Evolutionary conservation across 2,329 filamentous ascomycete species (phyloP).

Genomic region (Colletotrichum liriopes): DNA sequence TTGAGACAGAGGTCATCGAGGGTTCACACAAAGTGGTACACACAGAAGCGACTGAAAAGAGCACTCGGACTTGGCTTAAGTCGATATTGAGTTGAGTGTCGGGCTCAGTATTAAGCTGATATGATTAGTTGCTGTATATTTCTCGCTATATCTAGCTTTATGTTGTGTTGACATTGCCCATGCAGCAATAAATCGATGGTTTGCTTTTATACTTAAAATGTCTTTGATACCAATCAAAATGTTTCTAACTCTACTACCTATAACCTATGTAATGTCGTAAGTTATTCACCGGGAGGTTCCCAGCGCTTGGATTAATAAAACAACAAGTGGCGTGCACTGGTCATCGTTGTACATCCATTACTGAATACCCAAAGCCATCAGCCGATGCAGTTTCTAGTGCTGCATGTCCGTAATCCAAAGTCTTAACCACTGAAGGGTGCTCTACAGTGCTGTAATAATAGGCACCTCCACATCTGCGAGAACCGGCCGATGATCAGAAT

Average conservation of each 20-base stretch:
- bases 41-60: background rate
- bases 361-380: no score
- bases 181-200: background rate
- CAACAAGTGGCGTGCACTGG: background rate
- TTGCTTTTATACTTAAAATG: background rate
- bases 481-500: no score
- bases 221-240: background rate
- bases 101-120: no score
- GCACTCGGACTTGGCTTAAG: conserved; percentile 11
- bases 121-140: background rate
- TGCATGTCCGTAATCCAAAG: no score
- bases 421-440: no score
- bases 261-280: no score
- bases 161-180: background rate
- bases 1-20: conserved; percentile 24
- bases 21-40: conserved; percentile 9
- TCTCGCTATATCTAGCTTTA: no score
- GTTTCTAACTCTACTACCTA: background rate
- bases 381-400: no score
- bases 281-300: background rate
- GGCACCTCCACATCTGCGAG: no score
- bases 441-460: no score
- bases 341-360: no score
- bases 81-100: background rate
- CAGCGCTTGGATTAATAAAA: background rate